Conservation (phyloP, 768 basidiomycete species). For the Pulveroboletus frians region DNA sequence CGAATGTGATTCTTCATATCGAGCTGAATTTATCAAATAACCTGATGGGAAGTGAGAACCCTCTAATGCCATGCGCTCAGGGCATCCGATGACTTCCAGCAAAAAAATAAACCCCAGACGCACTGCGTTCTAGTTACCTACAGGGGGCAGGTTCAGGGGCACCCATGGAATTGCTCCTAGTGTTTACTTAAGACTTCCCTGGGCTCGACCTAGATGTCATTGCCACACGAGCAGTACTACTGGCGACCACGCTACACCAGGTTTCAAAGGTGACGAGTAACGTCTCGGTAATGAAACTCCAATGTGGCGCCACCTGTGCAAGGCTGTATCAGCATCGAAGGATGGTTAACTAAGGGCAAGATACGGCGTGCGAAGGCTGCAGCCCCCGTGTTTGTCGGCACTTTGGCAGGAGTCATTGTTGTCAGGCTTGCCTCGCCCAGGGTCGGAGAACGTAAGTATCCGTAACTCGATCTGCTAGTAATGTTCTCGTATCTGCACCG, state of each 20-base stretch:
- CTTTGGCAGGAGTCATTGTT: constrained; percentile 10
- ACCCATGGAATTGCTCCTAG: no score
- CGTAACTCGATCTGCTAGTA: constrained; percentile 22
- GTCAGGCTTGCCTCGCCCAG: constrained; percentile 4
- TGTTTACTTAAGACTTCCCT: background rate
- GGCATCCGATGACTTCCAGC: background rate
- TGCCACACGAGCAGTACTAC: constrained; percentile 25
- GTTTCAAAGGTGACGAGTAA: constrained; percentile 17
- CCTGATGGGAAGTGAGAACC: background rate
- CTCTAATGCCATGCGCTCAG: constrained; percentile 12
- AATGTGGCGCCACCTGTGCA: background rate
- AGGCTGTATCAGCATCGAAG: constrained; percentile 16
- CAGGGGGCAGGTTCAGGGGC: background rate
- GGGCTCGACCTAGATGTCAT: constrained; percentile 22
- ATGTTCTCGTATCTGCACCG: constrained; percentile 39
- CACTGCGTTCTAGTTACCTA: constrained; percentile 2
- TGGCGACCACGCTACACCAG: constrained; percentile 21
- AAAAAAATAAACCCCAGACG: background rate
- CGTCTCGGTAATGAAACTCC: constrained; percentile 22
- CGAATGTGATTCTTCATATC: background rate
- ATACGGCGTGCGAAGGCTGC: constrained; percentile 16
- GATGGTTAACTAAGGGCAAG: constrained; percentile 19
- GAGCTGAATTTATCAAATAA: background rate
- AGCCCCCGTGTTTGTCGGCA: constrained; percentile 12
- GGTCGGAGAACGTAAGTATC: background rate